Percentiles rank a stretch among this genome's conserved stretches.
These are phyloP conservation scores for Phaeoacremonium minimum DNA, from an alignment of 2,329 filamentous ascomycete species.

Conservation along the genomic window DNA sequence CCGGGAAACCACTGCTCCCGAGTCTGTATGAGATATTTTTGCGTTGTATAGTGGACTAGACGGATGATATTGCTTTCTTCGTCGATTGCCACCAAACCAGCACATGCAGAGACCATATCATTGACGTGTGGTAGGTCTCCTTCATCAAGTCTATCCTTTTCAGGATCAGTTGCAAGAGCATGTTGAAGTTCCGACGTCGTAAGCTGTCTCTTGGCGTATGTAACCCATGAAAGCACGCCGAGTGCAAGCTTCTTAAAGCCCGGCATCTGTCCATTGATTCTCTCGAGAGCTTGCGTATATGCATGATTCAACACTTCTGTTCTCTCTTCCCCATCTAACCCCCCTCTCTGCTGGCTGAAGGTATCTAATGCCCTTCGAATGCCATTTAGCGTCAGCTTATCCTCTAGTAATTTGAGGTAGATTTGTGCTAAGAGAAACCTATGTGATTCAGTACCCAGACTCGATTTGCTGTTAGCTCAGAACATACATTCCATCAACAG, in stretches of 20 bases:
- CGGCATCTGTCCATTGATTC: slow-evolving; percentile 22
- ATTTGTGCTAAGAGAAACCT: slow-evolving; percentile 7
- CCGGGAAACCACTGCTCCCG: slow-evolving; percentile 1
- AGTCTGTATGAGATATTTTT: slow-evolving; percentile 29
- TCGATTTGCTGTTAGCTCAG: too few species aligned
- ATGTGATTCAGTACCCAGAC: background rate
- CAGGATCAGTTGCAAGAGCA: slow-evolving; percentile 26
- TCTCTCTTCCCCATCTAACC: too few species aligned
- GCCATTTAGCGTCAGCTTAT: slow-evolving; percentile 2
- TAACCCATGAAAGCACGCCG: slow-evolving; percentile 28
- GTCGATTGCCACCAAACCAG: slow-evolving; percentile 30
- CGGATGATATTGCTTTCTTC: slow-evolving; percentile 25
- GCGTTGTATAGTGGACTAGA: slow-evolving; percentile 34
- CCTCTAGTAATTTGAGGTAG: background rate
- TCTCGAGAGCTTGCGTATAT: slow-evolving; percentile 28
- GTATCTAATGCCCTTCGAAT: background rate
- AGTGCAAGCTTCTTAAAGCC: slow-evolving; percentile 16
- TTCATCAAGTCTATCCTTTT: slow-evolving; percentile 17
- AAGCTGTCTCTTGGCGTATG: slow-evolving; percentile 20
- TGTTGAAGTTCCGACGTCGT: slow-evolving; percentile 25
- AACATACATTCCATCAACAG: slow-evolving; percentile 9
- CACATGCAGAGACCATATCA: slow-evolving; percentile 24
- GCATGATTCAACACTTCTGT: slow-evolving; percentile 19
- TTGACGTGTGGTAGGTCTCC: slow-evolving; percentile 20
- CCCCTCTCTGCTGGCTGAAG: slow-evolving; percentile 14